Percentiles rank a stretch among this genome's conserved stretches.
Conservation (phyloP, 495 filamentous ascomycete genomes). For the Symbiotaphrina buchneri region DNA sequence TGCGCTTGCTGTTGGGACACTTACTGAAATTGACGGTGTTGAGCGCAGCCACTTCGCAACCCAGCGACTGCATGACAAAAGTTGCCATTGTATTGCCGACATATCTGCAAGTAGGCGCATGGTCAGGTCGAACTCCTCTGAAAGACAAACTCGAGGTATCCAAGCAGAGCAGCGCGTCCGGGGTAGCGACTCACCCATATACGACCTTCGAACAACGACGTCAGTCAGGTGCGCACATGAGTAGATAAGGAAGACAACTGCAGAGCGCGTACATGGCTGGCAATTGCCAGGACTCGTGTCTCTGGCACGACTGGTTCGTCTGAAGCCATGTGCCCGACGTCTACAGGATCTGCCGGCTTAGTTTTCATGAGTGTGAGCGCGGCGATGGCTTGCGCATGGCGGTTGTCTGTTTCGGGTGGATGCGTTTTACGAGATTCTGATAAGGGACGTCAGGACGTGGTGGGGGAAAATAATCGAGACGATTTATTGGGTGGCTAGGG, state of each 20-base stretch:
- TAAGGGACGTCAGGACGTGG: too few relatives aligned
- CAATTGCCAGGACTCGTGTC: constrained; percentile 74
- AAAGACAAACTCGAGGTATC: constrained; percentile 3
- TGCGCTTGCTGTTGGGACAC: too few relatives aligned
- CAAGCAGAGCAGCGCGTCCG: constrained; percentile 4
- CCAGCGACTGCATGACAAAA: constrained; percentile 77
- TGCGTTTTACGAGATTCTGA: too few relatives aligned
- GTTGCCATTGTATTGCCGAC: constrained; percentile 93
- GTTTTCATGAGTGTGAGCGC: too few relatives aligned
- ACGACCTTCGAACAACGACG: constrained; percentile 31
- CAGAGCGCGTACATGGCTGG: constrained; percentile 70
- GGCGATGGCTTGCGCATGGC: too few relatives aligned
- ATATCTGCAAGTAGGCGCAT: constrained; percentile 42
- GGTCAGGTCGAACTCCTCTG: too few relatives aligned
- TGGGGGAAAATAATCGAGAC: too few relatives aligned
- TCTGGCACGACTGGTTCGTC: constrained; percentile 36
- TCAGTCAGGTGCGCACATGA: constrained; percentile 1
- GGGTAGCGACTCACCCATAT: constrained; percentile 36
- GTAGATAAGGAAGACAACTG: constrained; percentile 1
- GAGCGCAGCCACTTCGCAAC: constrained; percentile 78
- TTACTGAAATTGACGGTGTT: constrained; percentile 92
- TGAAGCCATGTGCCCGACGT: too few relatives aligned
- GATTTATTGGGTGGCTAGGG: too few relatives aligned
- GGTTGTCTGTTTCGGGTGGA: too few relatives aligned
- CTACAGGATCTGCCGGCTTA: too few relatives aligned